These are phyloP conservation scores for Excoecaria agallocha DNA, from an alignment of 345 rosid species.

Conservation along the genomic window DNA sequence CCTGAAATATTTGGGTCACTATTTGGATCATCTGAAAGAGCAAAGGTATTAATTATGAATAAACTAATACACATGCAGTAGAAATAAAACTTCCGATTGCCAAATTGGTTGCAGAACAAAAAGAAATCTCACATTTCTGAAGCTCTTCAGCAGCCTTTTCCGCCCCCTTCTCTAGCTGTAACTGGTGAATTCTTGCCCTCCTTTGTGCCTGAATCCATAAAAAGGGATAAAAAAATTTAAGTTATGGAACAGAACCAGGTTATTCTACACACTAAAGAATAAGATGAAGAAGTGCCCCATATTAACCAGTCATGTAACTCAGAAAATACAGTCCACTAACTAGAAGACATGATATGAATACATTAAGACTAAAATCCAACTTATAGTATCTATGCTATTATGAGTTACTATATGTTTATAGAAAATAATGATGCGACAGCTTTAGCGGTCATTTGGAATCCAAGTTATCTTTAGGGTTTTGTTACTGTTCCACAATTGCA, in stretches of 20 bases:
- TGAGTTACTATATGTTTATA: neutral
- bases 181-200: constrained; percentile 73
- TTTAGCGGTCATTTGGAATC: neutral
- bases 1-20: constrained; percentile 78
- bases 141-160: constrained; percentile 84
- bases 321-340: neutral
- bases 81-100: neutral
- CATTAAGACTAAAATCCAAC: neutral
- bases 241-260: neutral
- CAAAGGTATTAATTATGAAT: constrained; percentile 1
- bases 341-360: neutral
- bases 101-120: constrained; percentile 16
- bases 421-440: neutral
- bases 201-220: constrained; percentile 50
- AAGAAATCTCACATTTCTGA: constrained; percentile 50
- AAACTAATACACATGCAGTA: neutral
- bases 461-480: neutral
- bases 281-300: neutral
- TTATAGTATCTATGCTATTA: too few species aligned
- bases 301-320: neutral
- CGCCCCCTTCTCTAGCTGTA: constrained; percentile 77
- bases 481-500: too few species aligned
- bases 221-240: neutral
- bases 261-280: neutral
- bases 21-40: constrained; percentile 72